Evolutionary conservation across 2,329 filamentous ascomycete genomes (phyloP), one percentile per base, ranked within the genome.

Genomic region (Fusarium sp.): DNA sequence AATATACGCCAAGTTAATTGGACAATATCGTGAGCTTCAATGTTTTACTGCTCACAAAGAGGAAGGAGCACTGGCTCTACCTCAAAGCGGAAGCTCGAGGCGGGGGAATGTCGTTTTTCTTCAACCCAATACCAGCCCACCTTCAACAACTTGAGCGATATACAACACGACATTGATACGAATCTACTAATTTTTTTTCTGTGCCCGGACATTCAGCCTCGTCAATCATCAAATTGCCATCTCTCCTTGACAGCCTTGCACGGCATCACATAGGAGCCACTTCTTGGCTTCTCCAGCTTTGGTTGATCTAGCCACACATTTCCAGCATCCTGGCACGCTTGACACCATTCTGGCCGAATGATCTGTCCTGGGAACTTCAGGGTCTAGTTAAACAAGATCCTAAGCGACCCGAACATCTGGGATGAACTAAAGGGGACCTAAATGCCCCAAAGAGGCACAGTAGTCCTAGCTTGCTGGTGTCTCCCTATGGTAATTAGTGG

Each of bases 391-490:
- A 74, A 77, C 73, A 78, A 78, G 78, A 80, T 79, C 77, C 78
- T 75, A 76, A 76, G 75, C 75, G 80, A 80, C 77, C 80, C 80
- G 72, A 75, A 67, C 71, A 72, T 75, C 74, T 74, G 80, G 80
- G 77, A 80, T 74, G 74, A 77, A 78, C 80, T 81, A 81, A 78
- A 77, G 75, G 72, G 76, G 71, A 67, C 73, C 65, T 70, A 58
- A 65, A 75, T 74, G 73, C 66, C 72, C 71, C 68, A 74, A 74
- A 70, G 69, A 71, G 77, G 78, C 78, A 78, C 76, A 78, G 75
- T 72, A 70, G 66, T 53, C 63, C 69, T 71, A 72, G 71, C 60
- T 72, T 59, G 71, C 70, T 75, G 73, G 73, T 64, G 56, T 57
- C 60, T 68, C 58, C 45, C 67, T 58, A 67, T 28, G 44, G 44